Base-by-base conservation (phyloP, 495 filamentous ascomycete species). In the Podospora tetraspora region DNA sequence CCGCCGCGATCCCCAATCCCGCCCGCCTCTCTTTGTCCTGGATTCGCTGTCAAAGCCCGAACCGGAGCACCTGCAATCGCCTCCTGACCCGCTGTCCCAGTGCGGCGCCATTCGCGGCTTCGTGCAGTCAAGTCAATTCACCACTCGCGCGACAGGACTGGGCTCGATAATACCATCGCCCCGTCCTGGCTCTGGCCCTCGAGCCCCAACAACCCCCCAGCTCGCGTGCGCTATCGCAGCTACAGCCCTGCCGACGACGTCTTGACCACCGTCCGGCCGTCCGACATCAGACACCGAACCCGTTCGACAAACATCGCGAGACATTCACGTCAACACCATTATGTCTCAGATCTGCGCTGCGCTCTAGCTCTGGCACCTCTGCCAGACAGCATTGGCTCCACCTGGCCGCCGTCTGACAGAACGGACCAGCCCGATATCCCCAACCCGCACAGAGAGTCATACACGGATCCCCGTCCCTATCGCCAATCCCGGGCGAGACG, bases 291-390 rank as follows among this genome's bases (percentile, higher is more conserved):
- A 56, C 22, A 24, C 30, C 62, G 43, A 57, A 57, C 58, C n/a
- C 57, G 25, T n/a, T 21, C 34, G 22, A 58, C 34, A 24, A 61
- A 58, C 62, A 57, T 30, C 68, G 72, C 73, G 74, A 73, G 71
- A 73, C 73, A 76, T 69, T 72, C 76, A 77, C 75, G 72, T 76
- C 79, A 72, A 74, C 71, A 69, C 73, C 81, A 84, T 71, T 73
- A 77, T 84, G 82, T 83, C 81, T 83, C 80, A 75, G 79, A 73
- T 75, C 76, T 71, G 73, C 74, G 78, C 79, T 69, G 71, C 70
- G 71, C 77, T 80, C 75, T 84, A 81, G 81, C 77, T 80, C 79
- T 82, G 82, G 81, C 81, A 77, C 68, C 71, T 74, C 67, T 70
- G 81, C 82, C 81, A 79, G 80, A 79, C 66, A 57, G 70, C 64